Evolutionary conservation across 495 filamentous ascomycete genomes (phyloP), one percentile per base, ranked within the genome.

Genomic region (Aspergillus taichungensis): DNA sequence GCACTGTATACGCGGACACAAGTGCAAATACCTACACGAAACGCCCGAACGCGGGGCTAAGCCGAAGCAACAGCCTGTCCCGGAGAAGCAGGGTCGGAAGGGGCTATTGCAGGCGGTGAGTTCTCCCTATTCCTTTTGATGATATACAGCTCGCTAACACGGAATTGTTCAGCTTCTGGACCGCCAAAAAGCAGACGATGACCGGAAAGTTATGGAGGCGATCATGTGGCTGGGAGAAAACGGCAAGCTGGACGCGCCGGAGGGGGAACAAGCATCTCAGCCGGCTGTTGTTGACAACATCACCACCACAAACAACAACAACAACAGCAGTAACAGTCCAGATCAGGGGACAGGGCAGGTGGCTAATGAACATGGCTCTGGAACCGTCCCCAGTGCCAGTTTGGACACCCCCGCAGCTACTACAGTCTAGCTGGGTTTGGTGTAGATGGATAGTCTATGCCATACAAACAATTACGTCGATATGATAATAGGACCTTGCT

Each of bases 21-120:
- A 59, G 29, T 77, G 74, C 47, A 67, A 61, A 37, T 77, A 71
- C 42, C 59, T 57, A 6, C 74, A 77, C 31, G 72, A 71, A 27
- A 46, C 43, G 29, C 39, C 63, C 2, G 60, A 69, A 34, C 53
- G 61, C 37, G 55, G 42, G 10, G 30, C 46, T 32, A 72, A 69
- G 45, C n/a, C 56, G 10, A 65, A 66, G 42, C 40, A n/a, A 28
- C 18, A 24, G 18, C 18, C 6, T 27, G 29, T 56, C 6, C 36
- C 30, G 7, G 60, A 62, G 37, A 63, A 61, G 46, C 56, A 60
- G 44, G 63, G 61, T 40, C 63, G 61, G 35, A 74, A 72, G 54
- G 67, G 74, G 36, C 61, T 78, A 27, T 67, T 72, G 37, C 72
- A 76, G 46, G 63, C 71, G 45, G 75, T 78, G 54, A 59, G 73